Percentiles rank a stretch among this genome's conserved stretches.
These are phyloP conservation scores for Rutstroemia sp. DNA, from an alignment of 2,329 filamentous ascomycete species.

Conservation along the genomic window DNA sequence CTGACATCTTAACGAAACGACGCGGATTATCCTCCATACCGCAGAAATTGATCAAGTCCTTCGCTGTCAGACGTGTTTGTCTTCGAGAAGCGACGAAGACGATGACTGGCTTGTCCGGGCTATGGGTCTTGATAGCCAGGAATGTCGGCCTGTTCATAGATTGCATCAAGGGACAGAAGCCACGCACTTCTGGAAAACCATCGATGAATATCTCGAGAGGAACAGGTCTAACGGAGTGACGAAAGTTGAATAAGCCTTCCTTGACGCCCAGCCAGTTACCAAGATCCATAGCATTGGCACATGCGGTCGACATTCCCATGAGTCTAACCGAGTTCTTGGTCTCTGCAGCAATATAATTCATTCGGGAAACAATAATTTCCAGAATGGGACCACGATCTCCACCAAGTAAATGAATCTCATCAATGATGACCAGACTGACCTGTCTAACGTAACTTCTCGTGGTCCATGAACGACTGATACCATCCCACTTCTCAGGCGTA, in stretches of 20 bases:
- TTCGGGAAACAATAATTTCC: slow-evolving; percentile 87
- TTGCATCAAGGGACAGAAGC: slow-evolving; percentile 97
- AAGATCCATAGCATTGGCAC: slow-evolving; percentile 88
- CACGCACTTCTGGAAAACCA: slow-evolving; percentile 88
- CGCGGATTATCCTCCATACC: slow-evolving; percentile 98
- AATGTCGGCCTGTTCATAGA: slow-evolving; percentile 98
- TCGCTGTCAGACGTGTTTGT: slow-evolving; percentile 90
- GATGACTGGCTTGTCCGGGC: slow-evolving; percentile 93
- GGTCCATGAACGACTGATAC: slow-evolving; percentile 98
- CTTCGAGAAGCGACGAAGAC: slow-evolving; percentile 94
- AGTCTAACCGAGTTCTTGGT: slow-evolving; percentile 84
- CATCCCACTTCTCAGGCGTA: slow-evolving; percentile 99
- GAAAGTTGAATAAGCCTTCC: slow-evolving; percentile 92
- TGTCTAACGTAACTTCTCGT: slow-evolving; percentile 93
- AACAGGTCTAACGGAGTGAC: slow-evolving; percentile 92
- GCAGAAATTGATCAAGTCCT: slow-evolving; percentile 94
- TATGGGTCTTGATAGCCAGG: slow-evolving; percentile 92
- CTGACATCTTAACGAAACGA: slow-evolving; percentile 86
- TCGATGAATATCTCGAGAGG: slow-evolving; percentile 96
- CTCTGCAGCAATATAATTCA: slow-evolving; percentile 98
- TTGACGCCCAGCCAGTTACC: slow-evolving; percentile 97
- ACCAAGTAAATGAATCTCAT: slow-evolving; percentile 96
- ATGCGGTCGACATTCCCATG: slow-evolving; percentile 98
- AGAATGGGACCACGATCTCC: slow-evolving; percentile 95
- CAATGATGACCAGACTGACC: slow-evolving; percentile 94